Evolutionary conservation across 805 yeast species (phyloP).

Genomic region (Yarrowia bubula): DNA sequence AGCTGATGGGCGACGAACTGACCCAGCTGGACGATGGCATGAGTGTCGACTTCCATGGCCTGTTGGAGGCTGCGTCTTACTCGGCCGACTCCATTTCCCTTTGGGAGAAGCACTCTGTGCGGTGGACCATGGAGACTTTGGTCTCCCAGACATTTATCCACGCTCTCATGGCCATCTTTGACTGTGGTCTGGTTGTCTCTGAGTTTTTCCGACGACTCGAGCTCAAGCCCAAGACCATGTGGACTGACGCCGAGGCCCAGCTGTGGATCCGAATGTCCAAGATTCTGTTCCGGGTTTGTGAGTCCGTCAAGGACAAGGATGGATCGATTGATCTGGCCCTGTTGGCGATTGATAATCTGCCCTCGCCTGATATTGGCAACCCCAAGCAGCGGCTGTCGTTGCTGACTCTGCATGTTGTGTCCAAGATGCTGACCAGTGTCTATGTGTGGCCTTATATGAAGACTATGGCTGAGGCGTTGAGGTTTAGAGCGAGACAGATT

Average conservation of each 20-base stretch:
- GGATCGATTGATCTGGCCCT: conserved; percentile 3
- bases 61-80: conserved; percentile 41
- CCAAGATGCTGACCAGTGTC: conserved; percentile 14
- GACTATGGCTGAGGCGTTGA: conserved; percentile 23
- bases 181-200: conserved; percentile 41
- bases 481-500: conserved; percentile 15
- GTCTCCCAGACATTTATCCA: conserved; percentile 41
- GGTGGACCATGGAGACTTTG: conserved; percentile 37
- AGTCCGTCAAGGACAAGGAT: conserved; percentile 20
- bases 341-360: conserved; percentile 7
- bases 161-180: conserved; percentile 40
- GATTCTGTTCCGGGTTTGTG: conserved; percentile 20
- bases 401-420: conserved; percentile 19
- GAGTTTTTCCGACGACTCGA: conserved; percentile 38
- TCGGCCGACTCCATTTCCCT: conserved; percentile 43
- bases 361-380: conserved; percentile 7
- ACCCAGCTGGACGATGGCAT: conserved; percentile 30
- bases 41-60: conserved; percentile 33
- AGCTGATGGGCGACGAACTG: conserved; percentile 39
- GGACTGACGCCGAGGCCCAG: conserved; percentile 23
- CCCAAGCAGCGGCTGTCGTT: conserved; percentile 21
- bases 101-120: conserved; percentile 41
- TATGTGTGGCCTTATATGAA: conserved; percentile 27
- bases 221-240: conserved; percentile 15
- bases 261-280: conserved; percentile 26